Evolutionary conservation across 1,284 basidiomycete genomes (phyloP).

Genomic region (Pholiota adiposa): DNA sequence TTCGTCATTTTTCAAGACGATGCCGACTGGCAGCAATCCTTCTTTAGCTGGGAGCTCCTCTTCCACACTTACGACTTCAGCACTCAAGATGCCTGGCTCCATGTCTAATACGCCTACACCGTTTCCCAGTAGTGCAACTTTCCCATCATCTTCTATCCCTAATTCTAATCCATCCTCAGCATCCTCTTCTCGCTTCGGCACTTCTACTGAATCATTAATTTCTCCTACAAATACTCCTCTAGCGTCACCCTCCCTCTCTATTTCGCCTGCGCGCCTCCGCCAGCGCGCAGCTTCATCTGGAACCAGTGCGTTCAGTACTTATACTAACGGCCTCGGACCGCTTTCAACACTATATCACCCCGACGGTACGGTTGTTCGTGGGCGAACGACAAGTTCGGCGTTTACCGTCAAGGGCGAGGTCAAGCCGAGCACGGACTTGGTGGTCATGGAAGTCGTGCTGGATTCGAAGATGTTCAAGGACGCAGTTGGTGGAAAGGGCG

Average conservation of each 20-base stretch:
- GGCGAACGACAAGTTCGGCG: constrained; percentile 47
- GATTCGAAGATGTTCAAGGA: constrained; percentile 74
- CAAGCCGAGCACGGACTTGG: constrained; percentile 57
- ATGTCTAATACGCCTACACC: constrained; percentile 23
- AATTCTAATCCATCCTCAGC: background rate
- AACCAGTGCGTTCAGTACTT: constrained; percentile 11
- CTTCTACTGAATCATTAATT: background rate
- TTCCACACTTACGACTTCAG: constrained; percentile 8
- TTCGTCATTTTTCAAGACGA: constrained; percentile 1
- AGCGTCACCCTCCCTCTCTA: constrained; percentile 11
- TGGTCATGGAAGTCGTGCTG: constrained; percentile 74
- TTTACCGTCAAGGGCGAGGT: constrained; percentile 67
- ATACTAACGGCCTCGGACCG: constrained; percentile 1
- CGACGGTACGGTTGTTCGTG: constrained; percentile 26
- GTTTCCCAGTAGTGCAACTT: constrained; percentile 12
- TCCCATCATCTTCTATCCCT: constrained; percentile 12
- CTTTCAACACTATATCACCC: constrained; percentile 2
- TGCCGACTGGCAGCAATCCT: background rate
- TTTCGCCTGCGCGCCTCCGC: constrained; percentile 19
- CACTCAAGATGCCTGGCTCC: constrained; percentile 26
- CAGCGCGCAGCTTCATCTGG: constrained; percentile 28
- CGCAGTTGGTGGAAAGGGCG: background rate
- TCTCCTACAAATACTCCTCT: background rate
- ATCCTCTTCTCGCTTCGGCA: background rate
- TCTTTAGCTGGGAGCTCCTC: constrained; percentile 1